Conservation (phyloP, 2,329 filamentous ascomycete genomes). For the Atkinsonella texensis region DNA sequence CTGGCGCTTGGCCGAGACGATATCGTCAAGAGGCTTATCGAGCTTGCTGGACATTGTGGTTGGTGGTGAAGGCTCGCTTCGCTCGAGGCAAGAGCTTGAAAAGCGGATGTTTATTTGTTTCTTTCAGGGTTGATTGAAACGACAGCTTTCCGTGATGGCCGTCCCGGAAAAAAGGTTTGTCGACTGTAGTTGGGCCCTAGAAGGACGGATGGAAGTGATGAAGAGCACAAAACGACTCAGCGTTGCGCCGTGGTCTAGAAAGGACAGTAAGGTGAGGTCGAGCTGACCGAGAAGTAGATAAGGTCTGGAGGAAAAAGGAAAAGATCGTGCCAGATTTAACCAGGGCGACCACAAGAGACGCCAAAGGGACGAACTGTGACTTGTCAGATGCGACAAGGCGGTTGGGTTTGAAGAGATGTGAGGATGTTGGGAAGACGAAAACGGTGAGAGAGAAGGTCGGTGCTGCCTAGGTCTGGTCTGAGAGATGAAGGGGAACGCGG, state of each 20-base stretch:
- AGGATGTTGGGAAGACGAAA: constrained; percentile 1
- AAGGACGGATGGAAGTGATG: background rate
- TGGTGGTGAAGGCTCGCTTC: constrained; percentile 12
- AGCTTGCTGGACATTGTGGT: constrained; percentile 83
- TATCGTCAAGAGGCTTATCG: constrained; percentile 94
- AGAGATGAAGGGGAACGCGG: background rate
- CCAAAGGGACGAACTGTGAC: background rate
- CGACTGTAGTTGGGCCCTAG: background rate
- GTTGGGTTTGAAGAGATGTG: constrained; percentile 1
- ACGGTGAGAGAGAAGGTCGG: background rate
- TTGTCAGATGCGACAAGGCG: constrained; percentile 2
- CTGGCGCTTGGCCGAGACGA: constrained; percentile 65
- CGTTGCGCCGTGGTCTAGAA: constrained; percentile 2
- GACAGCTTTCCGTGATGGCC: background rate
- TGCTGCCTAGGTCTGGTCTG: background rate
- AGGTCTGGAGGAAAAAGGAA: background rate
- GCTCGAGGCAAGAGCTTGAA: background rate
- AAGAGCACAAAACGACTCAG: background rate
- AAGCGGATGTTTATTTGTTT: constrained; percentile 12
- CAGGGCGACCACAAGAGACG: background rate
- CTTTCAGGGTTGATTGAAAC: constrained; percentile 10
- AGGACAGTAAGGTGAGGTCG: constrained; percentile 4
- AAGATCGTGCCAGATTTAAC: background rate
- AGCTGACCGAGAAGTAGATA: background rate
- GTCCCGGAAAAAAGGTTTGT: background rate